Evolutionary conservation across 331 rosid genomes (phyloP).

Genomic region (Arachis monticola): DNA sequence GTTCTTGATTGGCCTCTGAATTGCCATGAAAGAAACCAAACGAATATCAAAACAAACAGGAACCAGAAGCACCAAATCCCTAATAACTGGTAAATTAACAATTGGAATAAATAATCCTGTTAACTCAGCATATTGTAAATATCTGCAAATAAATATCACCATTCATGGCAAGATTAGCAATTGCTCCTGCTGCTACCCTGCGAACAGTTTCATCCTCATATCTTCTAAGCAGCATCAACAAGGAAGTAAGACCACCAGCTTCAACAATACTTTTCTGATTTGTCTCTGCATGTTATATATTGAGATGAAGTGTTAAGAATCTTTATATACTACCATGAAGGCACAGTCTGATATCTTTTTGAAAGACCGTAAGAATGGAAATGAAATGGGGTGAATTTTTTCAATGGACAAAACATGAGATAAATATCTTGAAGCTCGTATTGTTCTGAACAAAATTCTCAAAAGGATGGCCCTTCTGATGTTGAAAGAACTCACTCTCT

Average conservation of each 20-base stretch:
- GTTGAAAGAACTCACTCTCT: not conserved
- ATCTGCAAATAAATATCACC: constrained; percentile 48
- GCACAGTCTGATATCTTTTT: not conserved
- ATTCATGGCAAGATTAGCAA: constrained; percentile 90
- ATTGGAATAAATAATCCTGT: constrained; percentile 4
- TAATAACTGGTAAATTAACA: constrained; percentile 17
- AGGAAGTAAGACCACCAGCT: constrained; percentile 82
- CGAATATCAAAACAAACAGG: constrained; percentile 18
- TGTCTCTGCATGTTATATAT: constrained; percentile 55
- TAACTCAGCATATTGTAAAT: not conserved
- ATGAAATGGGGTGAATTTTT: not conserved
- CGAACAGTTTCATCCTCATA: constrained; percentile 80
- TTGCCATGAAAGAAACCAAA: constrained; percentile 42
- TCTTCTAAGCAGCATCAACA: constrained; percentile 79
- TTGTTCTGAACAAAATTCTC: constrained; percentile 7
- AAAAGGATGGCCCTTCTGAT: not conserved
- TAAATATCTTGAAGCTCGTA: not conserved
- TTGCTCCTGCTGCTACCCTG: constrained; percentile 90
- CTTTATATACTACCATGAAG: constrained; percentile 9
- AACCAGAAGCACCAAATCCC: not conserved
- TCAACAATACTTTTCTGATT: constrained; percentile 82
- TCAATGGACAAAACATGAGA: not conserved
- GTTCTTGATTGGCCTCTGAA: constrained; percentile 88
- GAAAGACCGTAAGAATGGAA: not conserved
- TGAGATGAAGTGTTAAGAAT: constrained; percentile 21